Base-by-base conservation (phyloP, 2,329 filamentous ascomycete species). In the Cladophialophora immunda region DNA sequence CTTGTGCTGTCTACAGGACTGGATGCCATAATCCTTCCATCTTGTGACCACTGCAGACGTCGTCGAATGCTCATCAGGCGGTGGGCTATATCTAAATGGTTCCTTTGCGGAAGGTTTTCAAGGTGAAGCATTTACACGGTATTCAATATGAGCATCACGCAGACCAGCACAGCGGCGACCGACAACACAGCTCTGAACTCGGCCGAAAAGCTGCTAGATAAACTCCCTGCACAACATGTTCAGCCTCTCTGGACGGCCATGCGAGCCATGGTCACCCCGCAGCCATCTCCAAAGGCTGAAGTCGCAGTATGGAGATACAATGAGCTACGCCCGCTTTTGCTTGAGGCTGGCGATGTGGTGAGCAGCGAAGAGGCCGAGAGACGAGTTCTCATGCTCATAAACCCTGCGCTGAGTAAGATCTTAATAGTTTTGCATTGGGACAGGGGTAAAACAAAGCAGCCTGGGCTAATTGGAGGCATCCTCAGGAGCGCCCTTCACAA, bases 401-500 rank as follows among this genome's bases (percentile, higher is more conserved):
- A 82, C 63, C 78, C 79, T 67, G 71, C 38, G 60, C 65, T 58
- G 70, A 71, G 76, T 78, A 76, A 65, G 36, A 54, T 62, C 8
- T 34, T 17, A 4, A n/a, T 41, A 38, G 15, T 36, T 17, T 25
- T 13, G 34, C 9, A 15, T 19, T 6, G n/a, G 38, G 15, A 41
- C 17, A 19, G 38, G 38, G 1, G 8, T n/a, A 17, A n/a, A n/a
- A 41, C 32, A 41, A 41, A 4, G 11, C 38, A 41, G 17, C n/a
- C 15, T n/a, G n/a, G 15, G n/a, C 38, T 41, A 41, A 41, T 41
- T 4, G 5, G 38, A 19, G 4, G 8, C 32, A 13, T 15, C 32
- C 52, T n/a, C 32, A 84, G 82, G 80, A 59, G 80, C 83, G 0
- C 85, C 85, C 0, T 84, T 82, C 68, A 87, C 85, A 0, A 87